Conservation (phyloP, 192 early-diverging fungal genomes). For the Podila horticola region DNA sequence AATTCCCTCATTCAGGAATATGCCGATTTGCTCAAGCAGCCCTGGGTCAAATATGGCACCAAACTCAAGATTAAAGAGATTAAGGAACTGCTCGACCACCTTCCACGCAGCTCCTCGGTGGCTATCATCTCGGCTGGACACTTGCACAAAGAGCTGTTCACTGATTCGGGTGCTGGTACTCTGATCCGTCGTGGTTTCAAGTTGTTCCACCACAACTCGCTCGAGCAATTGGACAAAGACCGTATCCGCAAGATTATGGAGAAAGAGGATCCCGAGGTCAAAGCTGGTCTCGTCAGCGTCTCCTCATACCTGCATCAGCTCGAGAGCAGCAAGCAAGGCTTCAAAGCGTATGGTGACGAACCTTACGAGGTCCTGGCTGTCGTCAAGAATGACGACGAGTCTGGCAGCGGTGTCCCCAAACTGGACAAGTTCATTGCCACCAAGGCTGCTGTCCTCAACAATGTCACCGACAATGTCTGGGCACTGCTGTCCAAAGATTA, state of each 20-base stretch:
- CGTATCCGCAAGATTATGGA: slow-evolving; percentile 83
- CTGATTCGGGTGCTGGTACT: slow-evolving; percentile 96
- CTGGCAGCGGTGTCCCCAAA: slow-evolving; percentile 63
- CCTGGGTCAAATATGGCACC: slow-evolving; percentile 98
- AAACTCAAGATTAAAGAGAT: slow-evolving; percentile 98
- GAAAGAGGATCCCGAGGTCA: slow-evolving; percentile 76
- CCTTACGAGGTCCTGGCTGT: slow-evolving; percentile 93
- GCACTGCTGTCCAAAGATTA: slow-evolving; percentile 87
- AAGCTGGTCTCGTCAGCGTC: slow-evolving; percentile 73
- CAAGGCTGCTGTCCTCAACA: slow-evolving; percentile 89
- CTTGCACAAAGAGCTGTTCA: slow-evolving; percentile 99
- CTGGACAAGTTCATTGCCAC: slow-evolving; percentile 93
- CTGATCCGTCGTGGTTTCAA: slow-evolving; percentile 96
- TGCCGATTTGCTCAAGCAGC: slow-evolving; percentile 90
- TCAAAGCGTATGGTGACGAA: slow-evolving; percentile 92
- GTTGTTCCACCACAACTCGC: slow-evolving; percentile 75
- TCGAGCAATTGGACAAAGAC: slow-evolving; percentile 81
- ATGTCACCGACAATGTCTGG: slow-evolving; percentile 98
- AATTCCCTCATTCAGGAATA: slow-evolving; percentile 78
- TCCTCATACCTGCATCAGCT: slow-evolving; percentile 81
- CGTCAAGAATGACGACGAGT: slow-evolving; percentile 64
- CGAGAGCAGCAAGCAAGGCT: slow-evolving; percentile 60
- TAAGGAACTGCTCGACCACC: slow-evolving; percentile 94
- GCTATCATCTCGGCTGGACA: slow-evolving; percentile 99
- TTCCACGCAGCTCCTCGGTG: slow-evolving; percentile 98